A percentile compares a stretch with the other conserved stretches of the same genome.
These are phyloP conservation scores for Sordariomycetes sp. DNA, from an alignment of 2,329 filamentous ascomycete species.

Conservation along the genomic window DNA sequence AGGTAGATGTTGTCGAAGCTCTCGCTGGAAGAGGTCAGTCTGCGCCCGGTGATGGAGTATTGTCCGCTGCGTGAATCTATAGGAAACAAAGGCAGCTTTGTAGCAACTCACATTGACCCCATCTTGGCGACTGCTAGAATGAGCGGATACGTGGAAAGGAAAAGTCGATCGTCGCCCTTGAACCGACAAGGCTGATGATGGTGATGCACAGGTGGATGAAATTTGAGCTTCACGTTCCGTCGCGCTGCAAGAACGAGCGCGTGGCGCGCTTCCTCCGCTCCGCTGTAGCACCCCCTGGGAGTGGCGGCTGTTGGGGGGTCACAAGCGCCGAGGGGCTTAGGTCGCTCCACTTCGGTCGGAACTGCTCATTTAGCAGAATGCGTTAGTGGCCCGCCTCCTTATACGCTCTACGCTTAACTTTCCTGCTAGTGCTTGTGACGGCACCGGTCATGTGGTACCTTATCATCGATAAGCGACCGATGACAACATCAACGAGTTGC, in stretches of 20 bases:
- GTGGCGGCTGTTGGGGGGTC: conserved; percentile 1
- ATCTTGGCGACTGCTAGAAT: not conserved
- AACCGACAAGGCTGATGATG: no score
- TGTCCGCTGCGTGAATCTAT: no score
- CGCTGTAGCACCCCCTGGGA: not conserved
- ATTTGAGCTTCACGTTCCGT: conserved; percentile 5
- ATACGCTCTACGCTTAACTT: not conserved
- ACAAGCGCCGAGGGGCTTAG: conserved; percentile 2
- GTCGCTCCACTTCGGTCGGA: not conserved
- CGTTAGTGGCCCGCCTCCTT: not conserved
- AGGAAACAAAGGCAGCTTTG: no score
- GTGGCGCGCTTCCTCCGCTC: not conserved
- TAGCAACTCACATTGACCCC: not conserved
- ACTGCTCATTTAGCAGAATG: conserved; percentile 2
- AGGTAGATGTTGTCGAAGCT: conserved; percentile 97
- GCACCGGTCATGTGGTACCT: conserved; percentile 1
- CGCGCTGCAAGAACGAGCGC: not conserved
- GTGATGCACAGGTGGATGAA: conserved; percentile 1
- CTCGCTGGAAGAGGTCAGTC: conserved; percentile 44
- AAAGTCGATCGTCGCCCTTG: not conserved
- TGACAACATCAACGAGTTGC: conserved; percentile 2
- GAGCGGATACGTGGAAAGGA: not conserved
- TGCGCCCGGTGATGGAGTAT: not conserved
- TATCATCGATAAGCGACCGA: not conserved
- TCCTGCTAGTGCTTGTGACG: not conserved